A percentile compares a stretch with the other conserved stretches of the same genome.
These are phyloP conservation scores for Gracilaria vermiculophylla DNA, from an alignment of 23 red algal genomes.

Conservation along the genomic window DNA sequence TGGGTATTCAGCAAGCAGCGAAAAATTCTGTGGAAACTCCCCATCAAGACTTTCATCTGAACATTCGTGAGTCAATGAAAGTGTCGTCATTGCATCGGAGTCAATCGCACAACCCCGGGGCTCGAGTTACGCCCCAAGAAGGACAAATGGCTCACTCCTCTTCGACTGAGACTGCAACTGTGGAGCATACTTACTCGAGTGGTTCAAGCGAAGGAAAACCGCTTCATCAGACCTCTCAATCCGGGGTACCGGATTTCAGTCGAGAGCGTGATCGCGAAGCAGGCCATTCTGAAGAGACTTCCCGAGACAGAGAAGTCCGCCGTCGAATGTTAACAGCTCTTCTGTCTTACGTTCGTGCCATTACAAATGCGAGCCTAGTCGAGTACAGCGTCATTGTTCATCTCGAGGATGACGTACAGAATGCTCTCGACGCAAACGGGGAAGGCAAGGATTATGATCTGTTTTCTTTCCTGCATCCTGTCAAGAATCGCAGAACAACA, in stretches of 20 bases:
- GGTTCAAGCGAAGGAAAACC: neutral
- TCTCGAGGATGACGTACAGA: slow-evolving; percentile 60
- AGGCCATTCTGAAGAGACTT: neutral
- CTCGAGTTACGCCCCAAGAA: neutral
- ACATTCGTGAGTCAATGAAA: neutral
- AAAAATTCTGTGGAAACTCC: neutral
- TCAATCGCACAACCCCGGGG: neutral
- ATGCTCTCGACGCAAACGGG: slow-evolving; percentile 73
- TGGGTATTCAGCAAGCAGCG: neutral
- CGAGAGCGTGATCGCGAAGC: neutral
- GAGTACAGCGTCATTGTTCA: slow-evolving; percentile 27
- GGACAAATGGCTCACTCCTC: neutral
- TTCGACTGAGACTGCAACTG: neutral
- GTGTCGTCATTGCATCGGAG: neutral
- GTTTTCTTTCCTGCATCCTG: slow-evolving; percentile 47
- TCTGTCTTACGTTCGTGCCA: slow-evolving; percentile 47
- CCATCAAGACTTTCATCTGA: neutral
- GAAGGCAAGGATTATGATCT: slow-evolving; percentile 53
- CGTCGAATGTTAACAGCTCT: slow-evolving; percentile 49
- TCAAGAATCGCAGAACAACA: neutral
- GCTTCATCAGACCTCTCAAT: no score
- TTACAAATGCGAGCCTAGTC: slow-evolving; percentile 40
- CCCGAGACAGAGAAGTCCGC: slow-evolving; percentile 41
- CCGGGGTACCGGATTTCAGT: neutral
- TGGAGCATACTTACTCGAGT: neutral